Evolutionary conservation across 2,329 filamentous ascomycete genomes (phyloP), one percentile per base, ranked within the genome.

Genomic region (Fusarium citri): DNA sequence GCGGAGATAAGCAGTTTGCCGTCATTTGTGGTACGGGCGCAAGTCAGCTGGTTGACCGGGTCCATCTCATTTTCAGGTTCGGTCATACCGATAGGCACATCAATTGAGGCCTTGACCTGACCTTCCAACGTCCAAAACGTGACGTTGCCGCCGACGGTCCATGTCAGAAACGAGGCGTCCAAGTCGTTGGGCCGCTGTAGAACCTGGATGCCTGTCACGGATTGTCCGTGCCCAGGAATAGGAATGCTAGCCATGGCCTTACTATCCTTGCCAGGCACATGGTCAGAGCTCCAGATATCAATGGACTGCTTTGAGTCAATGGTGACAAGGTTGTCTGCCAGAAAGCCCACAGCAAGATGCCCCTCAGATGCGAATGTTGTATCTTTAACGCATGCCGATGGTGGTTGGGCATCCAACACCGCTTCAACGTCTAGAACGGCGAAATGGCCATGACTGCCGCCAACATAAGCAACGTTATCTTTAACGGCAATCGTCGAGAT

Each of bases 51-150:
- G 70, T 92, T 92, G 10, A 79, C 71, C 2, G 81, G 72, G 14
- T 88, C 87, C 42, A 85, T 76, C 18, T 90, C 86, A 48, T 83
- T 80, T 41, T 83, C 83, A 6, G 81, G 75, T 28, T 82, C 79
- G 18, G 79, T 76, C 65, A 91, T 88, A 63, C 97, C 94, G 8
- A 98, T 81, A 7, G 90, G 85, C 15, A 97, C 85, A 42, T 87
- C 83, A 37, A 94, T 82, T 3, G 88, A 88, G 18, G 86, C 85
- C 71, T 88, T 89, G 66, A 91, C 88, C 55, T 84, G 86, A 23
- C 95, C 96, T 50, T 93, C 86, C 16, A 89, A 78, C 72, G 90
- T 88, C 96, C 96, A 99, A 72, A 97, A 92, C 25, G 93, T 88
- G 53, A 98, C 87, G 18, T 87, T 89, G 8, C 96, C 96, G 54